These are phyloP conservation scores for Boletus nobilissimus DNA, from an alignment of 1,284 basidiomycete species.

Conservation along the genomic window DNA sequence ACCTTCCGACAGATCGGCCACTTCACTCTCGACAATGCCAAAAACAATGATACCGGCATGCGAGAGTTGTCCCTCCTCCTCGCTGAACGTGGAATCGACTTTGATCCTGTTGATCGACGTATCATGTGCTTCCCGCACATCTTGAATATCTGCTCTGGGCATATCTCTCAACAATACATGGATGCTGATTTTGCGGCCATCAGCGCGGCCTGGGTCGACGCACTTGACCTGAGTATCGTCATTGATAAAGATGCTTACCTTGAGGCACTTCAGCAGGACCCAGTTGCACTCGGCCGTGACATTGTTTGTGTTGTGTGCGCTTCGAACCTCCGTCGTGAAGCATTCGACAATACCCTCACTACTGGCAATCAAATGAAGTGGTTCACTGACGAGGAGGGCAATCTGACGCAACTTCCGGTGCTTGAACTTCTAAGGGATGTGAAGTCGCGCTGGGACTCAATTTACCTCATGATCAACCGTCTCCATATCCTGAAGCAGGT, in stretches of 20 bases:
- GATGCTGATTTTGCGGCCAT: neutral
- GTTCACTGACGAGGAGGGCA: neutral
- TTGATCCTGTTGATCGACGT: neutral
- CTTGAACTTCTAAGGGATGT: neutral
- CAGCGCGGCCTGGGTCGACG: neutral
- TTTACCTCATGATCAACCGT: neutral
- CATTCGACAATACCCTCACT: no score
- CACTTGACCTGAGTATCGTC: neutral
- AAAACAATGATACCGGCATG: neutral
- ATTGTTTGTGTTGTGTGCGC: neutral
- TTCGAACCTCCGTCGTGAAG: no score
- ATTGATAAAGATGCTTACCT: neutral
- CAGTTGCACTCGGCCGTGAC: neutral
- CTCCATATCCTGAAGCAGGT: neutral
- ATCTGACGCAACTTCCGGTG: neutral
- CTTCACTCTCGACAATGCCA: neutral
- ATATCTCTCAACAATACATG: neutral
- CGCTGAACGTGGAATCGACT: neutral
- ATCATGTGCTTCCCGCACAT: neutral
- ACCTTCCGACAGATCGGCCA: neutral
- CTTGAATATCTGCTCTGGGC: neutral
- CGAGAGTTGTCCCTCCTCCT: neutral
- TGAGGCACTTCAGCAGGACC: neutral
- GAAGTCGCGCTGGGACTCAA: neutral
- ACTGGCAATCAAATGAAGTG: no score